Base-by-base conservation (phyloP, 345 rosid genomes). In the Linum trigynum region DNA sequence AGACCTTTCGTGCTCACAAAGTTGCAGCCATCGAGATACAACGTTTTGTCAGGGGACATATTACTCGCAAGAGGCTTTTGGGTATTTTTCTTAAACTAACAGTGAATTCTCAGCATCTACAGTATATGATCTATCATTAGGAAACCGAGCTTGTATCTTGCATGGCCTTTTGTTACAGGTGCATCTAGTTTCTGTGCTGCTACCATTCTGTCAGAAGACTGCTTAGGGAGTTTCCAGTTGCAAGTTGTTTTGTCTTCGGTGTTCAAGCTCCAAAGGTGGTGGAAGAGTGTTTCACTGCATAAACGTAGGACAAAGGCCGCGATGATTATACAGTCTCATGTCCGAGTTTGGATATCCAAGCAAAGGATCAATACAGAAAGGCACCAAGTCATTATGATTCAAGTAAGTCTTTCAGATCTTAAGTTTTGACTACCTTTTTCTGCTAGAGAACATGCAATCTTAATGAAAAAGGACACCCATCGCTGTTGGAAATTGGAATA, bases 261-360 rank as follows among this genome's bases (percentile, higher is more conserved):
- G 71, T 58, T 84, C 64, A 88, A 80, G 81, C 74, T 88, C 73
- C 97, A 92, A 72, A 80, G 91, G 75, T 88, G 94, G 94, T 92
- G 97, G 98, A 92, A 82, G 74, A 67, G 57, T 65, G 67, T 80
- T 64, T 55, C 79, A 57, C 68, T 75, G 68, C 78, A 59, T 48
- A 85, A 84, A 68, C 57, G 67, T 68, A 83, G 79, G 79, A 73
- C 59, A 67, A 78, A 65, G 53, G 78, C 94, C 63, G 84, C 83
- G 41, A 76, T 78, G 63, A 16, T 74, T 55, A 81, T 92, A 68
- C 98, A 90, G 68, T 77, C 80, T 39, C 75, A 75, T 68, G 57
- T 82, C 59, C 83, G 89, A 67, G 84, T 86, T 11, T 79, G 89
- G 79, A 50, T 80, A 74, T 80, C 82, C 38, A 85, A 87, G 81